phyloP scores from a whole-genome alignment of 2,329 filamentous ascomycete genomes.

The Penicillium sp. region DNA sequence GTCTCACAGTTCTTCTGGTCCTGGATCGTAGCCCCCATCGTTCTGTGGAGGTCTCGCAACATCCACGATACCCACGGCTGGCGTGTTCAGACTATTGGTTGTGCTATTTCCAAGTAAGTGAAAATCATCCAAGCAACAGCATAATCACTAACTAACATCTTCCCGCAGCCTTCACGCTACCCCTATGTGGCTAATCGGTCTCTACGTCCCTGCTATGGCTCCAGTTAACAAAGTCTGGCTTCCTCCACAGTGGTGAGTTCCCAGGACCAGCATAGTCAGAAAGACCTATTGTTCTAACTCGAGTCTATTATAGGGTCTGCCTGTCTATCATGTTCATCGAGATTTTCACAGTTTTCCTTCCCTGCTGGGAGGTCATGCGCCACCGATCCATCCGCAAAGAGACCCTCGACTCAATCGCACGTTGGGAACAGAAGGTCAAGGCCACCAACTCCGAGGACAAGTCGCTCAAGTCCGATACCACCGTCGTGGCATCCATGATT shows the following conservation, averaged over 20 bases:
- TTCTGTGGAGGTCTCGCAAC: constrained; percentile 61
- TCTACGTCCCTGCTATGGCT: constrained; percentile 56
- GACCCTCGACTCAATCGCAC: constrained; percentile 37
- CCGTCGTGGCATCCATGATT: constrained; percentile 31
- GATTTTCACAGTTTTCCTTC: constrained; percentile 63
- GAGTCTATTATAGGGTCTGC: constrained; percentile 43
- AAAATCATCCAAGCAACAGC: neutral
- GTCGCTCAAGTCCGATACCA: constrained; percentile 31
- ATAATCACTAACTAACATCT: neutral
- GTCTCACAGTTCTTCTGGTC: constrained; percentile 31
- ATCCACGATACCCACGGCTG: constrained; percentile 67
- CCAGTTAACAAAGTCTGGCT: constrained; percentile 56
- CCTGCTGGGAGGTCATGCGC: constrained; percentile 57
- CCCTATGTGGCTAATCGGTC: constrained; percentile 62
- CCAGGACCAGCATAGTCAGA: neutral
- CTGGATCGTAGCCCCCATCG: constrained; percentile 16
- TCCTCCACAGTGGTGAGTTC: constrained; percentile 55
- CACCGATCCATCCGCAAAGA: constrained; percentile 35
- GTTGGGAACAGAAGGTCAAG: constrained; percentile 41
- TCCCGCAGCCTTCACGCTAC: constrained; percentile 55
- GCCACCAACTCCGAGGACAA: constrained; percentile 21
- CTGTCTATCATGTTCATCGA: constrained; percentile 64
- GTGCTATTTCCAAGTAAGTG: constrained; percentile 39
- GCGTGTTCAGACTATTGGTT: constrained; percentile 61
- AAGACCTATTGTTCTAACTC: neutral